Percentiles rank a stretch among this genome's conserved stretches.
phyloP scores from a whole-genome alignment of 2,329 filamentous ascomycete genomes.

The Xylaria sp. region DNA sequence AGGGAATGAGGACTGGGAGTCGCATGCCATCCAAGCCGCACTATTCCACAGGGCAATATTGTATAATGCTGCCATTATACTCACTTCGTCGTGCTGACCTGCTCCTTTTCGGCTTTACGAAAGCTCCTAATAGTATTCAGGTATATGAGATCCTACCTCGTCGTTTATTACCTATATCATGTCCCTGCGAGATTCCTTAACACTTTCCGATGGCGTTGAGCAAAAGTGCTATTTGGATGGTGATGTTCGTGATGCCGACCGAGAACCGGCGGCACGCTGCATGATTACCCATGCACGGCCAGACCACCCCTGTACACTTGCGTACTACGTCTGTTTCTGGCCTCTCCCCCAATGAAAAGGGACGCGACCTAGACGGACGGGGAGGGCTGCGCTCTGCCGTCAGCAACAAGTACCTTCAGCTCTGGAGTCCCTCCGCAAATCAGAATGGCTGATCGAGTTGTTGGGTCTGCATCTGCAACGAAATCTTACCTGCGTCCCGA shows the following conservation, averaged over 20 bases:
- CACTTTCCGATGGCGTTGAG: conserved; percentile 27
- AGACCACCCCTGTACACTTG: conserved; percentile 8
- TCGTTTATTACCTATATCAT: conserved; percentile 7
- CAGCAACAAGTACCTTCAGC: conserved; percentile 29
- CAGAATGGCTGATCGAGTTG: conserved; percentile 34
- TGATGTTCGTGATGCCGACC: conserved; percentile 31
- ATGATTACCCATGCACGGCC: conserved; percentile 27
- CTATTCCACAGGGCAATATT: conserved; percentile 7
- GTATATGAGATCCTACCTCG: background rate
- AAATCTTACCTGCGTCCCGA: conserved; percentile 39
- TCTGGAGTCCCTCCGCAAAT: conserved; percentile 29
- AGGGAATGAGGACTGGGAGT: conserved; percentile 1
- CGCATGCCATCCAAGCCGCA: conserved; percentile 10
- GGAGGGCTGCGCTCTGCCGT: conserved; percentile 28
- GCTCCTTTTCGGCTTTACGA: background rate
- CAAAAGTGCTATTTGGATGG: conserved; percentile 8
- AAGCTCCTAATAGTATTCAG: conserved; percentile 3
- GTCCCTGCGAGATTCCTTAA: conserved; percentile 14
- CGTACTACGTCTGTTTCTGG: background rate
- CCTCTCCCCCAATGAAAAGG: conserved; percentile 12
- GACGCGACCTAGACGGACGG: conserved; percentile 17
- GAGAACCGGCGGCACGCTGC: conserved; percentile 39
- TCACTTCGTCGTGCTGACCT: background rate
- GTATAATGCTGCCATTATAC: conserved; percentile 4
- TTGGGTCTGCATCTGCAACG: conserved; percentile 36